These are phyloP conservation scores for Primulina huaijiensis DNA, from an alignment of 257 asterid genomes.

Conservation along the genomic window DNA sequence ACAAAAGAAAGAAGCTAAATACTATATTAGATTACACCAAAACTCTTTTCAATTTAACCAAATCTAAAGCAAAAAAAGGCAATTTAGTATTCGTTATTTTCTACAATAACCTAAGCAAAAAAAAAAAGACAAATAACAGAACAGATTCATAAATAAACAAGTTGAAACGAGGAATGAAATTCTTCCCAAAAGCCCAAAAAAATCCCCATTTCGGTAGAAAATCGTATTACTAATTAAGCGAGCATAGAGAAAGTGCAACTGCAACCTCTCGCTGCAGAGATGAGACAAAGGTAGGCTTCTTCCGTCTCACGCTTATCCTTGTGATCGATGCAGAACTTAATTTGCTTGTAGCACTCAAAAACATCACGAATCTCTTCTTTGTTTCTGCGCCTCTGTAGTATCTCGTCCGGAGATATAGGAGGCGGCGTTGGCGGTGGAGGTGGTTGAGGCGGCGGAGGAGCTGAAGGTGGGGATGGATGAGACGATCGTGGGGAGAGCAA, in stretches of 20 bases:
- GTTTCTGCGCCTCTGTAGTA: slow-evolving; percentile 57
- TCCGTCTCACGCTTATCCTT: slow-evolving; percentile 57
- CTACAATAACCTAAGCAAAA: background rate
- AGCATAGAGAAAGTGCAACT: slow-evolving; percentile 3
- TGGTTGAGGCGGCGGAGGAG: slow-evolving; percentile 39
- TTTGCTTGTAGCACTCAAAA: slow-evolving; percentile 61
- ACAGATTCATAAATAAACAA: background rate
- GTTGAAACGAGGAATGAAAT: background rate
- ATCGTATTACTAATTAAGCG: slow-evolving; percentile 3
- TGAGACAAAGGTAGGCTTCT: slow-evolving; percentile 70
- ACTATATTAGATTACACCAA: background rate
- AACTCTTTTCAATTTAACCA: background rate
- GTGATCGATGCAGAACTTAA: slow-evolving; percentile 46
- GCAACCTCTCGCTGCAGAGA: slow-evolving; percentile 76
- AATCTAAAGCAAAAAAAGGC: too few species aligned
- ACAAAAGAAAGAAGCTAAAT: too few species aligned
- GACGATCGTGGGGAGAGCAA: slow-evolving; percentile 39
- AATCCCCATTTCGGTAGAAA: background rate
- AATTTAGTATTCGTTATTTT: too few species aligned
- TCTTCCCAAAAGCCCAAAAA: background rate
- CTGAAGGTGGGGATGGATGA: slow-evolving; percentile 37
- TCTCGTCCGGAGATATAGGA: slow-evolving; percentile 61
- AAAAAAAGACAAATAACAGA: background rate
- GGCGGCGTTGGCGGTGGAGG: slow-evolving; percentile 53
- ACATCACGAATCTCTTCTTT: slow-evolving; percentile 81